Evolutionary conservation across 345 rosid genomes (phyloP).

Genomic region (Heritiera fomes): DNA sequence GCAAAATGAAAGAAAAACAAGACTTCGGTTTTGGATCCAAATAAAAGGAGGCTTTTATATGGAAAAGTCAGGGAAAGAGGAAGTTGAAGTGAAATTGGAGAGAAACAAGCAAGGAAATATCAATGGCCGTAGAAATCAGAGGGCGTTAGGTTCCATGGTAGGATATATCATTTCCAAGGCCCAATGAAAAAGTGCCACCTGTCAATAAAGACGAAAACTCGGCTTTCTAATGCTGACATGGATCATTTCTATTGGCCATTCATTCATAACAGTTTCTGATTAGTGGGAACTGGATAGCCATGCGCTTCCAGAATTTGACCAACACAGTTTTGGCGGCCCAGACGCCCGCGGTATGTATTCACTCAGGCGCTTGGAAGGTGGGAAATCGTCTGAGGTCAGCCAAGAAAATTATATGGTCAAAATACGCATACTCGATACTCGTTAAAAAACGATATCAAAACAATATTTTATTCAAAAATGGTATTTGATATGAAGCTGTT

Average conservation of each 20-base stretch:
- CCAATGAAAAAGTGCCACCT: neutral
- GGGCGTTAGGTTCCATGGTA: neutral
- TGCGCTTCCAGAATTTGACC: neutral
- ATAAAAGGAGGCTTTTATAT: neutral
- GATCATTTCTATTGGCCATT: neutral
- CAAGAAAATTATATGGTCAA: neutral
- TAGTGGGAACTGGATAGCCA: neutral
- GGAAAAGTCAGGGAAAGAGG: neutral
- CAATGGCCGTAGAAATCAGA: neutral
- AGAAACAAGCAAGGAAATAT: neutral
- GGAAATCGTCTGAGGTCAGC: neutral
- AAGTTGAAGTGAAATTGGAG: neutral
- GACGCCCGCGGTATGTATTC: neutral
- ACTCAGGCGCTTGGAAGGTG: neutral
- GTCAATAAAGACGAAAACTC: neutral
- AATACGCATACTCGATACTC: too few relatives aligned
- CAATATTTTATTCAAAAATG: too few relatives aligned
- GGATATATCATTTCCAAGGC: neutral
- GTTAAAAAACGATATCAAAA: too few relatives aligned
- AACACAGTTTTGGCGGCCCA: neutral
- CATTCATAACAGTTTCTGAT: neutral
- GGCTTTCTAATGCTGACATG: neutral
- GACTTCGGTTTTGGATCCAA: neutral
- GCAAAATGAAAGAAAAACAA: neutral
- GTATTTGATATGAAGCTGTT: too few relatives aligned